phyloP scores from a whole-genome alignment of 1,139 yeast genomes.

The Citeromyces hawaiiensis region DNA sequence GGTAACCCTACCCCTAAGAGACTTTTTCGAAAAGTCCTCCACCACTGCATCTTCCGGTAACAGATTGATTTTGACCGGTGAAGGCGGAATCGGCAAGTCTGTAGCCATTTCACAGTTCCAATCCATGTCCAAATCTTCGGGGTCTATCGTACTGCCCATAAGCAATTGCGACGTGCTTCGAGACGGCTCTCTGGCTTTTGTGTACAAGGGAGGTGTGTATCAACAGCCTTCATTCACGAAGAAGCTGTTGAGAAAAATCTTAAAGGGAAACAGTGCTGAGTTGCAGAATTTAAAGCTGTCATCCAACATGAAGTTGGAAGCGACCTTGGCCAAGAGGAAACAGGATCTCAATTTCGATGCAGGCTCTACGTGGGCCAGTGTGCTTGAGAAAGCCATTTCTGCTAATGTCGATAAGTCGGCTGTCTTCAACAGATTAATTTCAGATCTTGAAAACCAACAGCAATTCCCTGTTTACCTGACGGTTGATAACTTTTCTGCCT shows the following conservation, averaged over 20 bases:
- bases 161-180: conserved; percentile 48
- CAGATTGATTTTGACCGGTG: conserved; percentile 52
- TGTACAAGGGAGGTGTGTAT: conserved; percentile 39
- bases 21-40: conserved; percentile 14
- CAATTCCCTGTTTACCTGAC: conserved; percentile 52
- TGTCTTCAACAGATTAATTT: conserved; percentile 38
- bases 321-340: conserved; percentile 7
- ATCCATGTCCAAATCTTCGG: conserved; percentile 36
- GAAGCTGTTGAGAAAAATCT: conserved; percentile 42
- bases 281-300: conserved; percentile 26
- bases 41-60: conserved; percentile 23
- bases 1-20: conserved; percentile 18
- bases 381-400: conserved; percentile 2
- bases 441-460: conserved; percentile 34
- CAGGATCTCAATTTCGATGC: conserved; percentile 20
- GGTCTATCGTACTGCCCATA: conserved; percentile 49
- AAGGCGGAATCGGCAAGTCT: conserved; percentile 71
- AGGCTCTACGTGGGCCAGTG: conserved; percentile 17
- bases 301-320: conserved; percentile 1
- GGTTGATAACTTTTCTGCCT: conserved; percentile 63
- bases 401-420: conserved; percentile 11
- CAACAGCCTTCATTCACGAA: conserved; percentile 76
- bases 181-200: conserved; percentile 64
- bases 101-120: conserved; percentile 62
- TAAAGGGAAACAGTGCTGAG: conserved; percentile 38